Conservation (phyloP, 495 filamentous ascomycete genomes). For the Xylaria sp. region DNA sequence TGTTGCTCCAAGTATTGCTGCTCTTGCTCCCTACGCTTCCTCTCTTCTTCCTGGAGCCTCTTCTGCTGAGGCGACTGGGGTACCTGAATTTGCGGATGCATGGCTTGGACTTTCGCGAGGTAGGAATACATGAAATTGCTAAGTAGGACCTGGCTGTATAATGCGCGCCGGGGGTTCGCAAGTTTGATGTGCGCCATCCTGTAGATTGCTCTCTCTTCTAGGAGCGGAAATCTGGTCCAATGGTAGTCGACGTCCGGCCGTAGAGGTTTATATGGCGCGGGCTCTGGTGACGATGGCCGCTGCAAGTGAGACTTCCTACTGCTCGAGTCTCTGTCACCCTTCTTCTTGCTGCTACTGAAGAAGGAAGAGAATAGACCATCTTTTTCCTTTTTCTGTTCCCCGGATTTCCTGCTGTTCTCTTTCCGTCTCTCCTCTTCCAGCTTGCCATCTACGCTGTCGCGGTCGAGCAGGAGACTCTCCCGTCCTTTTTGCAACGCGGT, state of each 20-base stretch:
- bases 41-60: conserved; percentile 65
- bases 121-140: conserved; percentile 99
- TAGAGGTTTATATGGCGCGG: conserved; percentile 68
- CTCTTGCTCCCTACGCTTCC: conserved; percentile 65
- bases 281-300: conserved; percentile 82
- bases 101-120: conserved; percentile 96
- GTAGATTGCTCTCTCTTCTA: conserved; percentile 97
- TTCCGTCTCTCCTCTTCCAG: conserved; percentile 86
- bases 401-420: conserved; percentile 74
- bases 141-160: conserved; percentile 95
- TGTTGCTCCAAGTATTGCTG: conserved; percentile 63
- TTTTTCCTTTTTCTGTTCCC: conserved; percentile 88
- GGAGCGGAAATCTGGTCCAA: conserved; percentile 93
- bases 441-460: conserved; percentile 72
- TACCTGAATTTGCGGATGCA: conserved; percentile 91
- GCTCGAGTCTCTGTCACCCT: conserved; percentile 70
- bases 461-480: conserved; percentile 82
- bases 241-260: conserved; percentile 90
- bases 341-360: conserved; percentile 86
- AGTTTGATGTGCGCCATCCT: conserved; percentile 99
- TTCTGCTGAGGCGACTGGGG: conserved; percentile 70
- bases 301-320: conserved; percentile 75
- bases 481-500: conserved; percentile 66
- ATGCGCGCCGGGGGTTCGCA: conserved; percentile 88
- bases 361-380: conserved; percentile 85